phyloP scores from a whole-genome alignment of 1,139 yeast genomes.

The Nadsonia starkeyi-henricii region DNA sequence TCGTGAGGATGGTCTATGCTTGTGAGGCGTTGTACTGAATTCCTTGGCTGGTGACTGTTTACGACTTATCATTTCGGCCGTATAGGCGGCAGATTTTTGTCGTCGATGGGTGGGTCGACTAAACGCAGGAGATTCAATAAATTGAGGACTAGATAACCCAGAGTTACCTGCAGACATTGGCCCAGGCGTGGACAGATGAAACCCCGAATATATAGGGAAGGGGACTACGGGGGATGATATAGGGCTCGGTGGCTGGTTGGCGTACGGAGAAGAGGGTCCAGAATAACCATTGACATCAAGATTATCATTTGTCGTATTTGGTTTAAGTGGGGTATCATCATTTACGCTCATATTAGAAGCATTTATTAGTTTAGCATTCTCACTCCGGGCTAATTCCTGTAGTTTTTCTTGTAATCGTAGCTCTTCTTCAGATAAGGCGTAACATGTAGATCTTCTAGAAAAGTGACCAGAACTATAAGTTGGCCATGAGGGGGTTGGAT shows the following conservation, averaged over 20 bases:
- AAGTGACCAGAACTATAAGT: no score
- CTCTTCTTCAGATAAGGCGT: slow-evolving; percentile 15
- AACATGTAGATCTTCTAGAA: not conserved
- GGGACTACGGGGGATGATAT: not conserved
- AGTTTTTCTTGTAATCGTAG: slow-evolving; percentile 19
- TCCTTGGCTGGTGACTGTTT: no score
- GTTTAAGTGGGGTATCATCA: not conserved
- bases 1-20: not conserved
- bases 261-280: not conserved
- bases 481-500: no score
- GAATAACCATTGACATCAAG: not conserved
- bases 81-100: not conserved
- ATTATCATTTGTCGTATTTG: not conserved
- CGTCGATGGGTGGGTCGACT: not conserved
- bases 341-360: not conserved
- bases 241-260: not conserved
- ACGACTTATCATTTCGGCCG: not conserved
- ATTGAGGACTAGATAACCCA: not conserved
- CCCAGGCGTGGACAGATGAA: not conserved
- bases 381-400: slow-evolving; percentile 20
- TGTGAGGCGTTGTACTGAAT: no score
- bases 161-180: not conserved
- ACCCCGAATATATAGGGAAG: not conserved
- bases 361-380: slow-evolving; percentile 17
- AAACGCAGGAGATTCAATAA: not conserved